Evolutionary conservation across 2,329 filamentous ascomycete species (phyloP).

Genomic region (Amauroascus verrucosus): DNA sequence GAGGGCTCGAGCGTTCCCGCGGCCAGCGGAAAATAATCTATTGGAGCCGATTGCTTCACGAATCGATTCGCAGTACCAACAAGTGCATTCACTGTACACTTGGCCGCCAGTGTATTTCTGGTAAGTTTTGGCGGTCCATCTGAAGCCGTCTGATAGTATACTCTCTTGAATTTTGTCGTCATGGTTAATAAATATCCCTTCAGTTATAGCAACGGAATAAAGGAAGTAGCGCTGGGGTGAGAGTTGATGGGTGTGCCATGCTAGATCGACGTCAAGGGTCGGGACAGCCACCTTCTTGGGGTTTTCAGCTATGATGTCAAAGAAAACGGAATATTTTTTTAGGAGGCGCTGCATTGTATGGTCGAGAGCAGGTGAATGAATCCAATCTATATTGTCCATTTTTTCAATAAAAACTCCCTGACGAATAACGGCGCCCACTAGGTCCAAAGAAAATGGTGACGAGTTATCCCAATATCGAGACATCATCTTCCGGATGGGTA

Average conservation of each 20-base stretch:
- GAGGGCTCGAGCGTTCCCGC: conserved; percentile 36
- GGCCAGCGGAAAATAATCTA: conserved; percentile 37
- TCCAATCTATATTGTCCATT: conserved; percentile 68
- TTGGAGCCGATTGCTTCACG: conserved; percentile 41
- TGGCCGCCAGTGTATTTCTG: conserved; percentile 51
- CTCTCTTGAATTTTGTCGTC: conserved; percentile 71
- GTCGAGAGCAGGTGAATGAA: conserved; percentile 57
- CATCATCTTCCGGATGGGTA: conserved; percentile 35
- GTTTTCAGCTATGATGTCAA: conserved; percentile 32
- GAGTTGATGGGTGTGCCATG: conserved; percentile 64
- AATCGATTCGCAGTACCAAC: conserved; percentile 73
- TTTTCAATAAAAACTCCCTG: conserved; percentile 41
- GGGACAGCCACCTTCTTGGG: conserved; percentile 27
- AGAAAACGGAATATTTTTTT: conserved; percentile 42
- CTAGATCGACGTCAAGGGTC: conserved; percentile 30
- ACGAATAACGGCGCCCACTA: conserved; percentile 36
- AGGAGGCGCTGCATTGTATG: conserved; percentile 57
- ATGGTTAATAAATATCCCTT: conserved; percentile 58
- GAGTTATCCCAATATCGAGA: conserved; percentile 36
- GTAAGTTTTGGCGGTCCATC: conserved; percentile 62
- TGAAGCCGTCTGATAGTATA: conserved; percentile 54
- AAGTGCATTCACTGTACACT: conserved; percentile 67
- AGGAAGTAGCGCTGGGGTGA: conserved; percentile 52
- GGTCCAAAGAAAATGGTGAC: conserved; percentile 31
- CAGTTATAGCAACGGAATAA: conserved; percentile 42